These are phyloP conservation scores for Cyclostephanos tholiformis DNA, from an alignment of 108 stramenopile species.

Conservation along the genomic window DNA sequence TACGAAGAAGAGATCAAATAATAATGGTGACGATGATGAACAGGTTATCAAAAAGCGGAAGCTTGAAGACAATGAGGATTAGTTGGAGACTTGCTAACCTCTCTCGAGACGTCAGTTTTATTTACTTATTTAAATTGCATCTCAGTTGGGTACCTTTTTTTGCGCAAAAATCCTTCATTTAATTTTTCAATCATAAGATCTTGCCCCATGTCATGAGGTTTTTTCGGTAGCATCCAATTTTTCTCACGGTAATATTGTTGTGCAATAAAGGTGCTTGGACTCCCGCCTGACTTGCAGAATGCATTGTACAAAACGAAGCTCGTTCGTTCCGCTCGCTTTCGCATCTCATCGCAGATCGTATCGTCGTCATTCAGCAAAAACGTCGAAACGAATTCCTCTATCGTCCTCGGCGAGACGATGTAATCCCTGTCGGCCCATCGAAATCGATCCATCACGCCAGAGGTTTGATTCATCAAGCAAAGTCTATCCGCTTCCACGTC, in stretches of 20 bases:
- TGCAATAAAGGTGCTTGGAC: not conserved
- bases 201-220: too few species aligned
- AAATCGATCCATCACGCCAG: constrained; percentile 14
- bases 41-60: constrained; percentile 34
- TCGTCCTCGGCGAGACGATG: constrained; percentile 9
- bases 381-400: constrained; percentile 20
- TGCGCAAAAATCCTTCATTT: too few species aligned
- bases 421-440: constrained; percentile 32
- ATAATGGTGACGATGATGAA: constrained; percentile 23
- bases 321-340: constrained; percentile 1
- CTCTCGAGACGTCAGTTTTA: too few species aligned
- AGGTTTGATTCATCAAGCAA: constrained; percentile 34
- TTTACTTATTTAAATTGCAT: not conserved
- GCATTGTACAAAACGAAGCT: constrained; percentile 41
- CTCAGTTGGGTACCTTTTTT: too few species aligned
- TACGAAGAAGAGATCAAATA: constrained; percentile 21
- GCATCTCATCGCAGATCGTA: constrained; percentile 22
- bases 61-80: constrained; percentile 17
- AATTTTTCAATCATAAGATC: too few species aligned
- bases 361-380: constrained; percentile 15
- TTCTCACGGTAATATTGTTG: constrained; percentile 15
- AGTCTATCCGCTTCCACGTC: constrained; percentile 7
- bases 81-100: not conserved
- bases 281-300: constrained; percentile 12
- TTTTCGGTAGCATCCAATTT: not conserved